Conservation (phyloP, 2,329 filamentous ascomycete genomes). For the Pyrenochaeta sp. region DNA sequence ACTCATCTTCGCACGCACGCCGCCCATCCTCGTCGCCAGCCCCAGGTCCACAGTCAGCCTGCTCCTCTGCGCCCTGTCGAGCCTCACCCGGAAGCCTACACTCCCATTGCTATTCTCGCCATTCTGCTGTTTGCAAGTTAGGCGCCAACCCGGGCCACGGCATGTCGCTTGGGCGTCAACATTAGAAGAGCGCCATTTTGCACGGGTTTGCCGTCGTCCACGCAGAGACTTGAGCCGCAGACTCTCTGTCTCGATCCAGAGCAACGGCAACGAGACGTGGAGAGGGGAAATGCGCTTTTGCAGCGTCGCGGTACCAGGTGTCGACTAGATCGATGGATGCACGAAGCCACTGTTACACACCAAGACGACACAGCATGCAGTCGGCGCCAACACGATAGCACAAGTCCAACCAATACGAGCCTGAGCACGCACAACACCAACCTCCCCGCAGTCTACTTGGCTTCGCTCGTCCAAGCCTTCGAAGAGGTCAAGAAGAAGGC, state of each 20-base stretch:
- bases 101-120: conserved; percentile 17
- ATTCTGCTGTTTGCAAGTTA: conserved; percentile 20
- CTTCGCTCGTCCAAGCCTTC: conserved; percentile 5
- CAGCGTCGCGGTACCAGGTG: conserved; percentile 12
- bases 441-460: conserved; percentile 17
- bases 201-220: not conserved
- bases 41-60: conserved; percentile 18
- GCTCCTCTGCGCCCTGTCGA: conserved; percentile 26
- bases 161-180: conserved; percentile 42
- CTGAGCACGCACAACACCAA: conserved; percentile 9
- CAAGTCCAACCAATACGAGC: conserved; percentile 27
- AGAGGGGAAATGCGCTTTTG: conserved; percentile 19
- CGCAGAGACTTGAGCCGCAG: conserved; percentile 11
- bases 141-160: conserved; percentile 30
- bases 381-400: conserved; percentile 43
- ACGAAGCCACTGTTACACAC: conserved; percentile 39
- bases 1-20: conserved; percentile 22
- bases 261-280: not conserved
- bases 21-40: conserved; percentile 4
- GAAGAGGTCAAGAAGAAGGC: not conserved
- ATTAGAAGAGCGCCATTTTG: conserved; percentile 16
- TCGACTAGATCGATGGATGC: conserved; percentile 36
- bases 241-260: conserved; percentile 9
- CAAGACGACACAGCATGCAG: conserved; percentile 43
- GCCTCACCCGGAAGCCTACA: conserved; percentile 16